Percentiles rank a stretch among this genome's conserved stretches.
Conservation (phyloP, 371 early-diverging fungal genomes). For the Globomyces sp. region DNA sequence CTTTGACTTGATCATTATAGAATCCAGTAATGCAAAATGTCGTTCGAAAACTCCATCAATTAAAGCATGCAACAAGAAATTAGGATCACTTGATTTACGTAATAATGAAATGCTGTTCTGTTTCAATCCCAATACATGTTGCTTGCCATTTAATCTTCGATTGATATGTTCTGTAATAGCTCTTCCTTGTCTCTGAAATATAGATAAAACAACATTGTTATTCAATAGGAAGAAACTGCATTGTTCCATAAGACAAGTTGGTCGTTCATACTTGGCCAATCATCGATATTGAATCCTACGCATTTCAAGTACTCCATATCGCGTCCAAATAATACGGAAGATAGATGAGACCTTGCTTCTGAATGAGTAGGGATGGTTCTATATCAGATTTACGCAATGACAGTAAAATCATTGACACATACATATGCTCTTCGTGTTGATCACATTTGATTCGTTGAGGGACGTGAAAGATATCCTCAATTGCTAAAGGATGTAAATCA, state of each 20-base stretch:
- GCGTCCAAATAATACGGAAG: neutral
- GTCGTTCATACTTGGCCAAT: constrained; percentile 14
- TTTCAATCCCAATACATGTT: neutral
- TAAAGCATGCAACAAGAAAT: constrained; percentile 27
- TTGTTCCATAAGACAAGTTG: constrained; percentile 26
- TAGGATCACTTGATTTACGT: constrained; percentile 24
- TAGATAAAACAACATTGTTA: constrained; percentile 23
- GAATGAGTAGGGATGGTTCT: too few relatives aligned
- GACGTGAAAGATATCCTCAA: constrained; percentile 38
- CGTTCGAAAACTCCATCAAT: constrained; percentile 33
- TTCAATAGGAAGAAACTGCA: constrained; percentile 26
- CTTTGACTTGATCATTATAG: constrained; percentile 21
- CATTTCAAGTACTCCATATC: neutral
- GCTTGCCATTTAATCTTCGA: constrained; percentile 13
- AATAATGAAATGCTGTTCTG: constrained; percentile 19
- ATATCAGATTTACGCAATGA: constrained; percentile 5
- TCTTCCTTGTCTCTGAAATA: constrained; percentile 25
- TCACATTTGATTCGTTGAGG: constrained; percentile 34
- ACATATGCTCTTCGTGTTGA: constrained; percentile 30
- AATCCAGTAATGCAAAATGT: constrained; percentile 26
- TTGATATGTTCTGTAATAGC: constrained; percentile 20
- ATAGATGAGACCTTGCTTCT: neutral
- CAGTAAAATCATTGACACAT: constrained; percentile 21
- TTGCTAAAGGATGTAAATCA: constrained; percentile 31
- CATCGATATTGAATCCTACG: neutral